These are phyloP conservation scores for Eucalyptus cloeziana DNA, from an alignment of 345 rosid species.

Conservation along the genomic window DNA sequence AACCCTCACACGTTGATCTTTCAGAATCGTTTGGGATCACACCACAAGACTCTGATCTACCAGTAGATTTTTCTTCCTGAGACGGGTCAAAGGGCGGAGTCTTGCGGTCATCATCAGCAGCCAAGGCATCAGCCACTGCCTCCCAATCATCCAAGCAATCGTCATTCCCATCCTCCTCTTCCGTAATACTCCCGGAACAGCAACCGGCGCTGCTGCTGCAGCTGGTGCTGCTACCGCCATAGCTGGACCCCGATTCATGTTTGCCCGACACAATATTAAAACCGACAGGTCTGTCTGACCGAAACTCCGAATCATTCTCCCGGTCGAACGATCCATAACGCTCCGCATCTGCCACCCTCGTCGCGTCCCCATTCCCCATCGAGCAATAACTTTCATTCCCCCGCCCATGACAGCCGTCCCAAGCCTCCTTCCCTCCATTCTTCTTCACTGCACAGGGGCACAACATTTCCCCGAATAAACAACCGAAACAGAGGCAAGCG, in stretches of 20 bases:
- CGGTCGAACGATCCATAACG: conserved; percentile 22
- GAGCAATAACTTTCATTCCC: conserved; percentile 14
- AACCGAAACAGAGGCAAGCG: neutral
- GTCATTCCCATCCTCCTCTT: conserved; percentile 65
- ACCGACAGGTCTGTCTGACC: conserved; percentile 43
- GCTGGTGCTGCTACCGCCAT: conserved; percentile 20
- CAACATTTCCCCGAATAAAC: neutral
- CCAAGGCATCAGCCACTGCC: conserved; percentile 90
- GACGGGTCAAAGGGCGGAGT: conserved; percentile 1
- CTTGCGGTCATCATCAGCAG: conserved; percentile 31
- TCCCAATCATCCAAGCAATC: conserved; percentile 96
- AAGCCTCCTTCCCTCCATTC: conserved; percentile 44
- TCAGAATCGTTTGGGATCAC: neutral
- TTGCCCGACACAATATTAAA: conserved; percentile 13
- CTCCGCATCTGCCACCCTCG: conserved; percentile 2
- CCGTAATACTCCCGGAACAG: conserved; percentile 78
- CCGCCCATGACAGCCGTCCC: neutral
- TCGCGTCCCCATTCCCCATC: conserved; percentile 26
- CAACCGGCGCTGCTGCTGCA: conserved; percentile 66
- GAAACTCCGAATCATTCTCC: conserved; percentile 49
- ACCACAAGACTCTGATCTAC: conserved; percentile 1
- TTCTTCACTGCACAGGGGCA: conserved; percentile 17
- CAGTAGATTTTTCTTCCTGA: conserved; percentile 2
- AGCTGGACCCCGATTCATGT: conserved; percentile 33
- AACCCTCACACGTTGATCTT: conserved; percentile 10